Evolutionary conservation across 306 rosid genomes (phyloP).

Genomic region (Corylus avellana): DNA sequence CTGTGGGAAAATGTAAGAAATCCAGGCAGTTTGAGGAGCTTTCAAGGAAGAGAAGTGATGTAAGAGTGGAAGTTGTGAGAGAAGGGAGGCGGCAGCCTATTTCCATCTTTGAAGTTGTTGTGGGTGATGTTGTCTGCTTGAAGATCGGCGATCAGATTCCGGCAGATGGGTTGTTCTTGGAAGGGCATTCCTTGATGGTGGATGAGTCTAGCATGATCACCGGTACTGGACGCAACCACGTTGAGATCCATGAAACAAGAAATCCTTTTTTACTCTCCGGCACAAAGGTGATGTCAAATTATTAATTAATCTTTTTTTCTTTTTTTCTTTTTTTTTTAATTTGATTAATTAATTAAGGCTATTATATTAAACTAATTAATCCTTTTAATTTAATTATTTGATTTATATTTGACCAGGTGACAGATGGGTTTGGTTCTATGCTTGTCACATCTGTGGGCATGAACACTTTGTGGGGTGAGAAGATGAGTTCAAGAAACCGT

Average conservation of each 20-base stretch:
- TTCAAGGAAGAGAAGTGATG: conserved; percentile 12
- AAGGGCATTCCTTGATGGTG: conserved; percentile 24
- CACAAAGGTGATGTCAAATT: conserved; percentile 13
- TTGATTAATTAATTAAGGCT: too few species aligned
- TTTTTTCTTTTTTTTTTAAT: too few species aligned
- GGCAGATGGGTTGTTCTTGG: conserved; percentile 31
- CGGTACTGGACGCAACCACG: conserved; percentile 18
- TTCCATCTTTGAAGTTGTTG: conserved; percentile 25
- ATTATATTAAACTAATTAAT: too few species aligned
- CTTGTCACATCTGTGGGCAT: conserved; percentile 31
- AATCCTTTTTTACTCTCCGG: conserved; percentile 29
- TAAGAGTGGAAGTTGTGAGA: conserved; percentile 23
- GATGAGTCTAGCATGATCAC: conserved; percentile 31
- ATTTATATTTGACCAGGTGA: neutral
- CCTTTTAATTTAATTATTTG: too few species aligned
- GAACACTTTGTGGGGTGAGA: conserved; percentile 31
- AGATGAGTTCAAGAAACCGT: conserved; percentile 26
- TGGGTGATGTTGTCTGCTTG: conserved; percentile 25
- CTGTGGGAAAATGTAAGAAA: conserved; percentile 22
- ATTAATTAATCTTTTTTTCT: too few species aligned
- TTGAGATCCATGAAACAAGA: conserved; percentile 10
- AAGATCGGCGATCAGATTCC: conserved; percentile 33
- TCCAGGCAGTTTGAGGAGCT: conserved; percentile 27
- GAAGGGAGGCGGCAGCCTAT: conserved; percentile 15
- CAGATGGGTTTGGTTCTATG: conserved; percentile 32